phyloP scores from a whole-genome alignment of 208 protist genomes.

The Leishmania gerbilli region DNA sequence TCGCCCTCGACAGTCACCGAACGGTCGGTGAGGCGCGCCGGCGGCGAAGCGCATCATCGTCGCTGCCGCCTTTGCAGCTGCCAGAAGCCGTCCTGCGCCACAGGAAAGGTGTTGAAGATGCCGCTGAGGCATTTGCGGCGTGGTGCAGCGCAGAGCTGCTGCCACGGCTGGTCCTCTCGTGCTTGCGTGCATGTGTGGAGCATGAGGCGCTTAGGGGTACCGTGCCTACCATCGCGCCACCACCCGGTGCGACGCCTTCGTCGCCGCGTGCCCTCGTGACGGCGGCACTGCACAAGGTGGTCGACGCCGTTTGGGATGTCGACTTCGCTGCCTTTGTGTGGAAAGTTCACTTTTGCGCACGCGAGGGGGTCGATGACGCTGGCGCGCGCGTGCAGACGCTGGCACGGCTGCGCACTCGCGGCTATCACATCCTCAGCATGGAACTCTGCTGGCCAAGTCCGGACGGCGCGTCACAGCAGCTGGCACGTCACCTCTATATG shows the following conservation, averaged over 20 bases:
- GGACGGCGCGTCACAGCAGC: neutral
- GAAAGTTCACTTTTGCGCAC: conserved; percentile 4
- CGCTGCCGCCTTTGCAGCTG: neutral
- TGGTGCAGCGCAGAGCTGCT: conserved; percentile 16
- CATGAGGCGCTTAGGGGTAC: neutral
- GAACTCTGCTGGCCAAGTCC: conserved; percentile 12
- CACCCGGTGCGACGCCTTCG: neutral
- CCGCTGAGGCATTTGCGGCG: conserved; percentile 16
- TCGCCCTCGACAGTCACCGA: conserved; percentile 35
- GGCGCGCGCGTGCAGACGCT: neutral
- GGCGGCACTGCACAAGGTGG: neutral
- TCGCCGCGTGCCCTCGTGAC: neutral
- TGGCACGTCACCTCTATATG: conserved; percentile 13
- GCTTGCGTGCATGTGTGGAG: conserved; percentile 11
- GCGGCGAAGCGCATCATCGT: neutral
- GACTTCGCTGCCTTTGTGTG: conserved; percentile 27
- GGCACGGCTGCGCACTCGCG: conserved; percentile 6
- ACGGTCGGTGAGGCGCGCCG: neutral
- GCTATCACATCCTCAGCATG: conserved; percentile 15
- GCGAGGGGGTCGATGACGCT: neutral
- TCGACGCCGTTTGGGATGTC: conserved; percentile 18
- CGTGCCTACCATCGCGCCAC: neutral
- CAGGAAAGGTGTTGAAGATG: neutral
- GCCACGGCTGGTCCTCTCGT: conserved; percentile 3
- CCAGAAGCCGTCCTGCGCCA: neutral